Evolutionary conservation across 768 basidiomycete genomes (phyloP), one percentile per base, ranked within the genome.

Genomic region (Cystofilobasidium bisporidii): DNA sequence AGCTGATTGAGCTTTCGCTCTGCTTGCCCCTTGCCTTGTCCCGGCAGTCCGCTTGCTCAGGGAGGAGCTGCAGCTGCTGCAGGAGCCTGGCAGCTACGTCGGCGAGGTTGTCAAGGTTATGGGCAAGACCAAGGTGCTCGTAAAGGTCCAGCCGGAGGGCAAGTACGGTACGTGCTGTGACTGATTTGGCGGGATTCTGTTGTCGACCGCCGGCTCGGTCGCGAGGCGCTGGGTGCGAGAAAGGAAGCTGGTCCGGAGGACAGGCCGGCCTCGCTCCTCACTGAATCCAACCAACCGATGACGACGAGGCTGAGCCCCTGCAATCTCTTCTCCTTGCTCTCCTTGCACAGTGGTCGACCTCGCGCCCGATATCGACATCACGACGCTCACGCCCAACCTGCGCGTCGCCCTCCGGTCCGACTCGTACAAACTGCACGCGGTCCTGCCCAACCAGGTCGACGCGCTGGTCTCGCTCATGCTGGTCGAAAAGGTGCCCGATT

Each of bases 401-500:
- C 92, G 94, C 64, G 88, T 99, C 64, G 92, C 94, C 22, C 87
- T 99, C 67, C 89, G 93, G 59, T 93, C 92, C 67, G 94, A 97
- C 76, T 90, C 86, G 3, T 97, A 98, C 78, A 89, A 89, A 56
- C 87, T 98, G 70, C 94, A 98, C 83, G 91, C 90, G 78, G 89
- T 98, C 72, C 81, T 98, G 0, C 92, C 92, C 0, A 96, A 92
- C 81, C 97, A 99, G 80, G 88, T 97, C 73, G 96, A 97, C 78
- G 94, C 96, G 5, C 86, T 98, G 47, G 93, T 98, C 36, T 96
- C 92, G 24, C 84, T 98, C 71, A 98, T 98, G 96, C 97, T 98
- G 93, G 94, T 98, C 15, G 94, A 99, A 79, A 99, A 99, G 77
- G 94, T 98, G 0, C 94, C 94, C 0, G 94, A 98, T 78, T 91